A percentile compares a stretch with the other conserved stretches of the same genome.
These are phyloP conservation scores for Aspergillus sparsus DNA, from an alignment of 495 filamentous ascomycete species.

Conservation along the genomic window DNA sequence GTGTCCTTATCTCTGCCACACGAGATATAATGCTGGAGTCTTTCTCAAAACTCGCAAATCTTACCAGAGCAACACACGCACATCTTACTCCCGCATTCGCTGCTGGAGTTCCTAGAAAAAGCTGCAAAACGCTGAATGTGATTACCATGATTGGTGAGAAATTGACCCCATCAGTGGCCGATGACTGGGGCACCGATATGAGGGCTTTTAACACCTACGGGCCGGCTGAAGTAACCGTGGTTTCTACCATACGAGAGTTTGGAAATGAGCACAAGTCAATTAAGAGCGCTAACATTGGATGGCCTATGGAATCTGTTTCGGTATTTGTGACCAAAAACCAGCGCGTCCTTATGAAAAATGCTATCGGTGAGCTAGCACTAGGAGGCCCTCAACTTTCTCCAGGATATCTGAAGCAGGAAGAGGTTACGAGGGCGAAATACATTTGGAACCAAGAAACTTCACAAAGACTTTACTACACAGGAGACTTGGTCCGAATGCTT, in stretches of 20 bases:
- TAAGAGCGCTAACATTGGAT: conserved; percentile 40
- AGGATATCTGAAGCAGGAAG: conserved; percentile 47
- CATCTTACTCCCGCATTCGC: conserved; percentile 43
- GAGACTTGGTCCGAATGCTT: conserved; percentile 51
- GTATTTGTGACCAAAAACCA: conserved; percentile 37
- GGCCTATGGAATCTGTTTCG: conserved; percentile 37
- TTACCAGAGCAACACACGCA: conserved; percentile 39
- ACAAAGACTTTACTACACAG: conserved; percentile 50
- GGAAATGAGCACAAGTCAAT: conserved; percentile 31
- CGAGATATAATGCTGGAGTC: conserved; percentile 39
- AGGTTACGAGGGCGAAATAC: conserved; percentile 43
- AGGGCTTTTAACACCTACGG: conserved; percentile 42
- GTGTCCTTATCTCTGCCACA: conserved; percentile 37
- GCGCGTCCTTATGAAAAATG: conserved; percentile 36
- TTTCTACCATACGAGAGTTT: conserved; percentile 39
- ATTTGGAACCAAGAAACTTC: conserved; percentile 33
- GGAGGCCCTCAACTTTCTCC: conserved; percentile 44
- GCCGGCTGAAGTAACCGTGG: conserved; percentile 39
- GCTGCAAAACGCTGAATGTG: conserved; percentile 51
- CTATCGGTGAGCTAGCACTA: conserved; percentile 47
- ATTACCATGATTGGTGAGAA: conserved; percentile 98
- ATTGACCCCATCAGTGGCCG: conserved; percentile 60
- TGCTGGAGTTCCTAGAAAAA: conserved; percentile 31
- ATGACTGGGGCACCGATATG: conserved; percentile 40
- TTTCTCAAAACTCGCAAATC: conserved; percentile 34